Percentiles rank a stretch among this genome's conserved stretches.
Evolutionary conservation across 139 green algal species (phyloP).

Genomic region (Chlamydomonas asymmetrica): DNA sequence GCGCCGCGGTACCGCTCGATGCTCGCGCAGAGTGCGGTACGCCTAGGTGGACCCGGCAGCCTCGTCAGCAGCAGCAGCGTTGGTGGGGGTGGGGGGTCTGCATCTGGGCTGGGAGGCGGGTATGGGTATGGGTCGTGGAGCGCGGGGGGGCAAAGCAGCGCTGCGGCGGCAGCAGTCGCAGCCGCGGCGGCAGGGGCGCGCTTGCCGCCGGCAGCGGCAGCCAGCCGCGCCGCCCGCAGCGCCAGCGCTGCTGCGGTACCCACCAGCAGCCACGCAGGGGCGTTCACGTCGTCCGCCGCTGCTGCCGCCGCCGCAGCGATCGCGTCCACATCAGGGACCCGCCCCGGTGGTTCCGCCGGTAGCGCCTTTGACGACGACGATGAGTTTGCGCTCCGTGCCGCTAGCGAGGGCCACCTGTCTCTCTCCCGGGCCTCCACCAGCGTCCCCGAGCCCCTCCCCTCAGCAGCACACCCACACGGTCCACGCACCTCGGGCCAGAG

Average conservation of each 20-base stretch:
- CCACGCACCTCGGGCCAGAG: no score
- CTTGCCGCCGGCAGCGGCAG: no score
- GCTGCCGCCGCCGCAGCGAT: neutral
- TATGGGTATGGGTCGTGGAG: no score
- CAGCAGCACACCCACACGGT: neutral
- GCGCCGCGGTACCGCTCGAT: constrained; percentile 13
- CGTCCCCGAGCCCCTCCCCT: neutral
- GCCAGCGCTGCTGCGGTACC: no score
- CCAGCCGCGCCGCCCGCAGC: no score
- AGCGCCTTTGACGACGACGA: neutral
- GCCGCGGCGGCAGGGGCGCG: no score
- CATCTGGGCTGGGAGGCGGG: no score
- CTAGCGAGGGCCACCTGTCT: neutral
- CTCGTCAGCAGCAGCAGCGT: constrained; percentile 1
- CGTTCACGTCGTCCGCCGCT: neutral
- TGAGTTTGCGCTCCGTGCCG: neutral
- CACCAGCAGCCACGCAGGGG: no score
- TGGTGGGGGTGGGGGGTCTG: no score
- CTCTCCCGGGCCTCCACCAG: neutral
- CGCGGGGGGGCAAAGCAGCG: neutral
- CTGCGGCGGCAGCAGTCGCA: neutral
- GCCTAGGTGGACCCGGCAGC: neutral
- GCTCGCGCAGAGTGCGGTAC: constrained; percentile 4
- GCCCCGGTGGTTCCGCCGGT: no score
- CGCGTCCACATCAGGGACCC: neutral